phyloP scores from a whole-genome alignment of 1,139 yeast genomes.

The Debaryomycetaceae sp. region DNA sequence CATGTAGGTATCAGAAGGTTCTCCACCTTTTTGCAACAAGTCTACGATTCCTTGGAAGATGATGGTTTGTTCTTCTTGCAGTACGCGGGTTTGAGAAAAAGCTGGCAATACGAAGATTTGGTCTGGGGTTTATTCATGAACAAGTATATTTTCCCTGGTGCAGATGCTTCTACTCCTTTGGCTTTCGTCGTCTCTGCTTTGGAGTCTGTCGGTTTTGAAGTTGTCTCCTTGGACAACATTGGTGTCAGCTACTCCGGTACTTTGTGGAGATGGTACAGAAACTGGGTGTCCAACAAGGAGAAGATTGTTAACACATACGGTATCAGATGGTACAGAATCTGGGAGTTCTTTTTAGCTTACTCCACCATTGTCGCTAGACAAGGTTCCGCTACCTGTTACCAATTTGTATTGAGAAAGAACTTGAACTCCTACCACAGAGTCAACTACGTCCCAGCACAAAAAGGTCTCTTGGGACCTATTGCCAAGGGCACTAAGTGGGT shows the following conservation, averaged over 20 bases:
- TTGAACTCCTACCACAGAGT: conserved; percentile 80
- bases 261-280: conserved; percentile 92
- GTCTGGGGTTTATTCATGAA: conserved; percentile 96
- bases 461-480: conserved; percentile 68
- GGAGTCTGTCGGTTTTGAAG: conserved; percentile 85
- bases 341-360: conserved; percentile 86
- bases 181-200: conserved; percentile 75
- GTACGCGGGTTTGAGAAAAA: conserved; percentile 87
- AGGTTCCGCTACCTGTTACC: conserved; percentile 92
- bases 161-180: conserved; percentile 93
- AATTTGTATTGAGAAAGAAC: conserved; percentile 87
- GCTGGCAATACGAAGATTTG: conserved; percentile 93
- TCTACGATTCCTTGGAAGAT: conserved; percentile 82
- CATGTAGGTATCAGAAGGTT: conserved; percentile 93
- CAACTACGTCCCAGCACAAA: conserved; percentile 75
- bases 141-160: conserved; percentile 96
- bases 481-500: conserved; percentile 48
- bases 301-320: conserved; percentile 79
- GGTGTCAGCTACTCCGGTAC: conserved; percentile 94
- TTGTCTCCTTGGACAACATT: conserved; percentile 78
- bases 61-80: conserved; percentile 87
- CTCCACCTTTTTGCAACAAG: conserved; percentile 70
- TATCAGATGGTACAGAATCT: conserved; percentile 84
- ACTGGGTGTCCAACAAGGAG: conserved; percentile 86
- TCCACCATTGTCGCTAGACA: conserved; percentile 86